Percentiles rank a stretch among this genome's conserved stretches.
Conservation (phyloP, 495 filamentous ascomycete species). For the Amorphotheca resinae region DNA sequence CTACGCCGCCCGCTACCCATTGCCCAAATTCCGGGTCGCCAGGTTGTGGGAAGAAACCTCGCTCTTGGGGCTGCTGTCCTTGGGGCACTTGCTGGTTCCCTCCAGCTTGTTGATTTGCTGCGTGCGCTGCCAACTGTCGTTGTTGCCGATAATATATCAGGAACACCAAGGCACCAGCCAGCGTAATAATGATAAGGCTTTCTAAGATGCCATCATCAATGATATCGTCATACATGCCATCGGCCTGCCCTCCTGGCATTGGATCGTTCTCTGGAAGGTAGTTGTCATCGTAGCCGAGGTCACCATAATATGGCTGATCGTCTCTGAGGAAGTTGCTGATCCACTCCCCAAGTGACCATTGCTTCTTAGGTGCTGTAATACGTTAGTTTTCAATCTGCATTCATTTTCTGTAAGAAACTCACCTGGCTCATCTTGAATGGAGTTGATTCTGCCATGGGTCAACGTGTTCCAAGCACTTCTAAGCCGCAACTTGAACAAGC, state of each 20-base stretch:
- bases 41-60: constrained; percentile 59
- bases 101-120: constrained; percentile 24
- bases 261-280: constrained; percentile 39
- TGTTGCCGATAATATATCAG: constrained; percentile 78
- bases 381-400: constrained; percentile 14
- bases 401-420: constrained; percentile 21
- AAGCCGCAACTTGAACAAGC: constrained; percentile 70
- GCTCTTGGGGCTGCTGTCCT: constrained; percentile 28
- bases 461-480: constrained; percentile 90
- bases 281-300: constrained; percentile 43
- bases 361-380: constrained; percentile 46
- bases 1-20: constrained; percentile 68
- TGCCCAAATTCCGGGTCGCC: constrained; percentile 58
- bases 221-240: constrained; percentile 58
- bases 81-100: constrained; percentile 16
- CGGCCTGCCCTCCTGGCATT: constrained; percentile 36
- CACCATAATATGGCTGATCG: constrained; percentile 48
- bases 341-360: constrained; percentile 73
- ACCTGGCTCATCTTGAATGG: constrained; percentile 82
- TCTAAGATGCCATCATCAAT: constrained; percentile 72
- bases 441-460: constrained; percentile 77
- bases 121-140: constrained; percentile 39
- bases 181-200: constrained; percentile 66
- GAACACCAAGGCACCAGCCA: constrained; percentile 62
- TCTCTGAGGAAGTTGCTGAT: constrained; percentile 70